A percentile compares a stretch with the other conserved stretches of the same genome.
These are phyloP conservation scores for Cucumis hystrix DNA, from an alignment of 306 rosid species.

Conservation along the genomic window DNA sequence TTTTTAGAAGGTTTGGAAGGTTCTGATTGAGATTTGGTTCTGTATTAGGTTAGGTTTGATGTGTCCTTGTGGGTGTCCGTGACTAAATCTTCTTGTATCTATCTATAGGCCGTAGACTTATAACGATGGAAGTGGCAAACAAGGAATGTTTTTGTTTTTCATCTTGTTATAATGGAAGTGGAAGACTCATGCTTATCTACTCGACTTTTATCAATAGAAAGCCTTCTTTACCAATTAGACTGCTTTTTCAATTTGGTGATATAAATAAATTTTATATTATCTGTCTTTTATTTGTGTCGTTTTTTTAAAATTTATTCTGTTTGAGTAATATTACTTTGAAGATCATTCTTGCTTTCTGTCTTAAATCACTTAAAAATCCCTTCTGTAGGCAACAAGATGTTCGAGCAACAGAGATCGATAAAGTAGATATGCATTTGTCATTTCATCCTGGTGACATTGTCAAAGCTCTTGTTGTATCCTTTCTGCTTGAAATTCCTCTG, in stretches of 20 bases:
- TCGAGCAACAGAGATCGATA: constrained; percentile 90
- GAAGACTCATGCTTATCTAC: not conserved
- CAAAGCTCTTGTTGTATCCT: constrained; percentile 68
- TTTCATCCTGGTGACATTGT: constrained; percentile 70
- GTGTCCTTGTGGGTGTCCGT: no score
- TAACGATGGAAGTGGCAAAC: not conserved
- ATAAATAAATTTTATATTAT: not conserved
- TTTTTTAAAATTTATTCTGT: not conserved
- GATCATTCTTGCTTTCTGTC: not conserved
- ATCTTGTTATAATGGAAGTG: not conserved
- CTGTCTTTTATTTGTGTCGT: not conserved
- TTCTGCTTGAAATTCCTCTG: constrained; percentile 6
- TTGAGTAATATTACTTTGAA: not conserved
- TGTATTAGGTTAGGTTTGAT: no score
- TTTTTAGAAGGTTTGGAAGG: no score
- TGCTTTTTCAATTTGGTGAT: not conserved
- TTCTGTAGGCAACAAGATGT: constrained; percentile 74
- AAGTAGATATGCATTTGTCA: constrained; percentile 79
- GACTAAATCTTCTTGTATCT: no score
- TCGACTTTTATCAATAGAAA: not conserved
- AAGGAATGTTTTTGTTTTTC: not conserved
- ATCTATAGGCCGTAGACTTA: not conserved
- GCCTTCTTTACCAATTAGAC: not conserved
- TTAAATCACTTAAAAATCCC: not conserved
- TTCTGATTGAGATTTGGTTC: no score